Evolutionary conservation across 108 stramenopile genomes (phyloP), one percentile per base, ranked within the genome.

Genomic region (Cyclotella kingstonii): DNA sequence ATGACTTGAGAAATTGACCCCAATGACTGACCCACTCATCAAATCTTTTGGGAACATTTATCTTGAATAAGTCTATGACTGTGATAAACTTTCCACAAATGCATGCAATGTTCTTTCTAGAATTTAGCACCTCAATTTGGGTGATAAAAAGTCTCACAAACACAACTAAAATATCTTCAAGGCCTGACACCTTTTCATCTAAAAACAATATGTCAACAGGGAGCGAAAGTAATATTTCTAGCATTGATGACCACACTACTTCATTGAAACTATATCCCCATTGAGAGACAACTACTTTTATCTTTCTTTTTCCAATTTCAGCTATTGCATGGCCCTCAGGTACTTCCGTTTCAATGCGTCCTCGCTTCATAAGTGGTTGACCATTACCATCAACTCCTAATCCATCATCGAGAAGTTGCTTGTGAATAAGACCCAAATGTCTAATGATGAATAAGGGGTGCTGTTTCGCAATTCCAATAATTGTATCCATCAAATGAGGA

Each of bases 211-310:
- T 83, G 33, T 83, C 80, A 15, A 52, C 40, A 5, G 84, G 81
- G 7, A 81, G 53, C 12, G 60, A 38, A 12, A 60, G 22, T 15
- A 89, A 3, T 19, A 84, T 45, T 36, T 89, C 83, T 6, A 89
- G 60, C 18, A 84, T 48, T 0, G 78, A 65, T 1, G 61, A 45
- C 88, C 88, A 89, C 6, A 81, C 21, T 17, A 63, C 49, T 56
- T 85, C 84, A 12, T 65, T 84, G 43, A 70, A 89, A 51, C 64
- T 65, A 67, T 70, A 84, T 4, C 88, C 88, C 88, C 88, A 89
- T 41, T 79, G 77, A 17, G 54, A 41, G 26, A 84, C 60, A 8
- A 22, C 41, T 8, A 85, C 73, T 59, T 75, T 73, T 30, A 84
- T 47, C 26, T 19, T 17, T 26, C 53, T 50, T 0, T 48, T 63